Conservation (phyloP, 228 moss, liverwort and hornwort genomes). For the Sphagnum magellanicum region DNA sequence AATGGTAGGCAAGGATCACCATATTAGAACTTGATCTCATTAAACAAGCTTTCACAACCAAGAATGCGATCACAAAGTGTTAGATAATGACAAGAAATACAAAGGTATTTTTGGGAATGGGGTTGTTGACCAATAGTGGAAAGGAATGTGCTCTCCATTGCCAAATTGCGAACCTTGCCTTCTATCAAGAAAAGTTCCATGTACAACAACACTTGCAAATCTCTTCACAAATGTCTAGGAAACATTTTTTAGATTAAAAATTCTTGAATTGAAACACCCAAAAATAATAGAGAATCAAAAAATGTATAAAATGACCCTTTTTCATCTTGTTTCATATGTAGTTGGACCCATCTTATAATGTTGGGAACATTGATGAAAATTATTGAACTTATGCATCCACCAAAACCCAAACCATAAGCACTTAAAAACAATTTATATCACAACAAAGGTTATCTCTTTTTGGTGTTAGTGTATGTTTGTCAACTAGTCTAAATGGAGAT, state of each 20-base stretch:
- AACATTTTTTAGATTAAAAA: background rate
- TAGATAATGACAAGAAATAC: background rate
- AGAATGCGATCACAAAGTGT: no score
- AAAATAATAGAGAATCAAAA: no score
- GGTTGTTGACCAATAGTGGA: constrained; percentile 11
- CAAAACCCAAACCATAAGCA: background rate
- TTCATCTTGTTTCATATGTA: background rate
- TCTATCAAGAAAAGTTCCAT: constrained; percentile 7
- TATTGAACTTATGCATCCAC: background rate
- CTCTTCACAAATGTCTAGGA: no score
- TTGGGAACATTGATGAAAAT: background rate
- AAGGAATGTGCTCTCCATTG: constrained; percentile 12
- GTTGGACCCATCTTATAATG: background rate
- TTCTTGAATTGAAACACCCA: background rate
- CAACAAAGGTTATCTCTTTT: no score
- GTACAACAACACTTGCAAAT: background rate
- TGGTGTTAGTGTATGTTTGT: background rate
- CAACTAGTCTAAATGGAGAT: background rate
- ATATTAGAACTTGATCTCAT: no score
- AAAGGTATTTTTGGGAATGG: constrained; percentile 7
- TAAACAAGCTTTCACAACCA: no score
- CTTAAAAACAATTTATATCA: no score
- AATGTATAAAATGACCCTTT: background rate
- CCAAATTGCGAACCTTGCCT: constrained; percentile 8
- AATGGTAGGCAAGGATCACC: no score